Evolutionary conservation across 495 filamentous ascomycete genomes (phyloP).

Genomic region (Penicillium odoratum): DNA sequence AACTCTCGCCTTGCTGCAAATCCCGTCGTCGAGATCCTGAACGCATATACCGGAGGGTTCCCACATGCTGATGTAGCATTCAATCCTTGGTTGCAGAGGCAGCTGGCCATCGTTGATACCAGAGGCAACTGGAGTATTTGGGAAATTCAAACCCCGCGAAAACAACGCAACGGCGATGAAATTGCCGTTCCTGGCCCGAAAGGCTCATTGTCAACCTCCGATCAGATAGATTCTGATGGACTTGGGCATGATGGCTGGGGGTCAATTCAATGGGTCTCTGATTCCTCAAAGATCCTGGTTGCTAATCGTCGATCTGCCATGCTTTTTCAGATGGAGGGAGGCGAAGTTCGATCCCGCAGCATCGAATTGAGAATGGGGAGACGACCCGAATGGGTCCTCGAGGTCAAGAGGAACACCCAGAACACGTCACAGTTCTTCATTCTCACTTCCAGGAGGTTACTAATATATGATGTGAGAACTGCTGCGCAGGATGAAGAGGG

Average conservation of each 20-base stretch:
- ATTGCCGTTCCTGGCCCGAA: conserved; percentile 24
- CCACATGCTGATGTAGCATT: conserved; percentile 74
- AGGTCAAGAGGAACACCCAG: conserved; percentile 46
- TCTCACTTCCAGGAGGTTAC: conserved; percentile 50
- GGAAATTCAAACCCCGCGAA: conserved; percentile 56
- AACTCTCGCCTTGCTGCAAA: conserved; percentile 62
- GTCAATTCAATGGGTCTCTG: conserved; percentile 48
- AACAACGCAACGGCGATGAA: conserved; percentile 30
- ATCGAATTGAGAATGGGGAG: conserved; percentile 39
- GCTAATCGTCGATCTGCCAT: conserved; percentile 45
- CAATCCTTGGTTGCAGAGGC: conserved; percentile 68
- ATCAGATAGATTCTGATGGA: conserved; percentile 20
- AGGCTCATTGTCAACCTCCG: conserved; percentile 33
- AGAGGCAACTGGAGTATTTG: conserved; percentile 75
- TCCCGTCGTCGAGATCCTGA: conserved; percentile 56
- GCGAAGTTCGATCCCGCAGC: conserved; percentile 18
- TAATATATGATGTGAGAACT: conserved; percentile 37
- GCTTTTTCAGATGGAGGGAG: conserved; percentile 35
- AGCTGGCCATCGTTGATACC: conserved; percentile 73
- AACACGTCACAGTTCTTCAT: conserved; percentile 54
- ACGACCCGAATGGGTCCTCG: conserved; percentile 55
- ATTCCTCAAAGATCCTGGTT: conserved; percentile 46
- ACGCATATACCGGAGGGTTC: conserved; percentile 53
- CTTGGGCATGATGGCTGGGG: conserved; percentile 52
- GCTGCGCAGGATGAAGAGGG: conserved; percentile 11